Evolutionary conservation across 176 grass and related monocot species (phyloP), one percentile per base, ranked within the genome.

Genomic region (Pontederia crassipes): DNA sequence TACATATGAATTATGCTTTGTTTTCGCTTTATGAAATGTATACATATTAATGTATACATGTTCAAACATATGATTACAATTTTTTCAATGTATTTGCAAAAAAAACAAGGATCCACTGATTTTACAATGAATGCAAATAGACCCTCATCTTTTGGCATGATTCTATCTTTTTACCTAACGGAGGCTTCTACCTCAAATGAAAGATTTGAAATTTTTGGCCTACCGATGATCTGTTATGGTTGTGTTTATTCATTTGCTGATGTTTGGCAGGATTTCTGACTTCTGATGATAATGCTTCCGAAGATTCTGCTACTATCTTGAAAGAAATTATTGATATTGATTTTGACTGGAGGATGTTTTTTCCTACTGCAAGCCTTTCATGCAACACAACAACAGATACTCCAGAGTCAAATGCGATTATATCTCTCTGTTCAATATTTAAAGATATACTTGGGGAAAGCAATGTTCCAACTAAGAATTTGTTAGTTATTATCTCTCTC

Each of bases 381-480:
- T 50, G 52, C 8, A 29, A 74, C 40, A 49, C 46, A 35, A 50
- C 59, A 66, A 76, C 78, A 59, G 72, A n/a, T 64, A 69, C 46
- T 32, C 74, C 28, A 11, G 58, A 82, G 63, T 73, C 12, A 51
- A 53, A 26, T 77, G 84, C 83, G 46, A 27, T 97, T 79, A 77
- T 74, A 78, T 76, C 81, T 45, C 87, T 97, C 50, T 85, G 83
- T 90, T 85, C 62, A 46, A 74, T 76, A 59, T 66, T 97, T 28
- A 77, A 69, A 69, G 80, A 75, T 70, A 79, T 68, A 74, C 80
- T 97, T 66, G 60, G 14, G 40, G 46, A 26, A 3, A 61, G 75
- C 72, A 59, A 69, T 51, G 14, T 18, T 60, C 83, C 87, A 80
- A 52, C 81, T 8, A 69, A 61, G 16, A 77, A 57, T 72, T 58